A percentile compares a stretch with the other conserved stretches of the same genome.
These are phyloP conservation scores for Sclerotinia sclerotiorum DNA, from an alignment of 2,329 filamentous ascomycete genomes.

Conservation along the genomic window DNA sequence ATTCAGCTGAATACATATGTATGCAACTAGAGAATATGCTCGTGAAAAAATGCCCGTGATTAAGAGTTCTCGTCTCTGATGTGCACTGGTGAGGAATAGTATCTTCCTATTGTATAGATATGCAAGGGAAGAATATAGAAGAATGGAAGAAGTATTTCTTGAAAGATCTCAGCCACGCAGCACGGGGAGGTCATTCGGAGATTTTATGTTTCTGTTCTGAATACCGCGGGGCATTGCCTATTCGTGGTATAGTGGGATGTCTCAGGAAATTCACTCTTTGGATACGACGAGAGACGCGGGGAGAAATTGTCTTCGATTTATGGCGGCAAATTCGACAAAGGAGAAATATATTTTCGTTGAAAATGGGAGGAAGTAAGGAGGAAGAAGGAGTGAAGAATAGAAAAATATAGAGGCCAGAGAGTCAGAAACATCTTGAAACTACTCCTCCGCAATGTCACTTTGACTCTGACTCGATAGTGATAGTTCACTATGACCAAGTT, in stretches of 20 bases:
- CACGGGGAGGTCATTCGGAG: background rate
- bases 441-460: no score
- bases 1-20: constrained; percentile 11
- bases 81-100: background rate
- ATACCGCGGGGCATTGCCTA: background rate
- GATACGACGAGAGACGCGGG: background rate
- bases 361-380: background rate
- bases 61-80: background rate
- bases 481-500: background rate
- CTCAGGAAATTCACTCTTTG: background rate
- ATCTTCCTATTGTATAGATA: background rate
- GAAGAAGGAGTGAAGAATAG: background rate
- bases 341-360: background rate
- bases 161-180: constrained; percentile 1
- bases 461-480: background rate
- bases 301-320: background rate
- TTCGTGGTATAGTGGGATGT: background rate
- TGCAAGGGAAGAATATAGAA: constrained; percentile 8
- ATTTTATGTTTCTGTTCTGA: background rate
- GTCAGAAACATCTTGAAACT: constrained; percentile 1
- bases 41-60: background rate
- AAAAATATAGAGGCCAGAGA: background rate
- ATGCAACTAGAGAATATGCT: constrained; percentile 13
- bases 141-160: background rate
- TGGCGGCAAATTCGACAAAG: constrained; percentile 5